Evolutionary conservation across 2,329 filamentous ascomycete species (phyloP), one percentile per base, ranked within the genome.

Genomic region (Conoideocrella luteorostrata): DNA sequence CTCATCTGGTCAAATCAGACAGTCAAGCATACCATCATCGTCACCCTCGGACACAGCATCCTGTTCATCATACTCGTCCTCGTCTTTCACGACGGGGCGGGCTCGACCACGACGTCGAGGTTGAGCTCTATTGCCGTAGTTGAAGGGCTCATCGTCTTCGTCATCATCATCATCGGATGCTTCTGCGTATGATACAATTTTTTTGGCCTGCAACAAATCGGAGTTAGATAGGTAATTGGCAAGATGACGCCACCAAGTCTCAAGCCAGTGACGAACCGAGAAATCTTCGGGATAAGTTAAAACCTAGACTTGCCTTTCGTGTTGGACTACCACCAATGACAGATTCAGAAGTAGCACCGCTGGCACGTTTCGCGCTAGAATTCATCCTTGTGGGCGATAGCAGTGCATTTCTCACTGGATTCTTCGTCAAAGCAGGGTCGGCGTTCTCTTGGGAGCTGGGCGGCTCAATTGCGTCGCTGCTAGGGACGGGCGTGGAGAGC

Each of bases 131-230:
- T 60, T 67, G 53, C 66, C 59, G 36, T 68, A 64, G 2, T 65
- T 61, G 57, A 90, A 84, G 0, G 86, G 78, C 35, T 90, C 84
- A 11, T 87, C 83, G 41, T n/a, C n/a, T n/a, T n/a, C n/a, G n/a
- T n/a, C n/a, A n/a, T n/a, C n/a, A n/a, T n/a, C n/a, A n/a, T 88
- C 84, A 43, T 87, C 85, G 35, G 87, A 88, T 2, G 87, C 89
- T 57, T 96, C 90, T 50, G 85, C 83, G 61, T 97, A 97, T 60
- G 77, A 93, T 52, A 93, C 75, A 0, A 62, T 61, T 57, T 77
- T 80, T 53, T 71, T 78, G 4, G 60, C 62, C 76, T 79, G 41
- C 1, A 39, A 2, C n/a, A n/a, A n/a, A n/a, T n/a, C n/a, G n/a
- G n/a, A n/a, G n/a, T n/a, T n/a, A 23, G 18, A 21, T 18, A 12